Evolutionary conservation across 169 alveolate genomes (phyloP).

Genomic region (Plasmodium cynomolgi): DNA sequence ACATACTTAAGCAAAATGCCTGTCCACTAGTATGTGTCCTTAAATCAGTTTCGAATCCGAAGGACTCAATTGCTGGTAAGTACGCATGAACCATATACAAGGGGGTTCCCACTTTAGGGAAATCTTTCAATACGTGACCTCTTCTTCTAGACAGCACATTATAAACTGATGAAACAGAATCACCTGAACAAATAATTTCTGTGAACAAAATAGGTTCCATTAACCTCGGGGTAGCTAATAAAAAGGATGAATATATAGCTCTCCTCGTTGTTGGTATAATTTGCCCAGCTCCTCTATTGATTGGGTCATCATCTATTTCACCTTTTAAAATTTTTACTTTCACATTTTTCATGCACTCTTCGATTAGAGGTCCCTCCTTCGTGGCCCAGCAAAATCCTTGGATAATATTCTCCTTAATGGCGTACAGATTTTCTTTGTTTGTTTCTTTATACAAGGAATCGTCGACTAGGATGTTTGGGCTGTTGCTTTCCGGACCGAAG

Average conservation of each 20-base stretch:
- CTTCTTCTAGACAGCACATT: slow-evolving; percentile 93
- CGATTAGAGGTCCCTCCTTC: slow-evolving; percentile 99
- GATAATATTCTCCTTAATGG: slow-evolving; percentile 88
- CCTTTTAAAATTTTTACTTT: slow-evolving; percentile 93
- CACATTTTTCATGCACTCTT: slow-evolving; percentile 94
- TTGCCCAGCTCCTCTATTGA: slow-evolving; percentile 97
- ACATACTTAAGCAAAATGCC: slow-evolving; percentile 96
- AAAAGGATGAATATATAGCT: slow-evolving; percentile 98
- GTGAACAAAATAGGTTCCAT: slow-evolving; percentile 97
- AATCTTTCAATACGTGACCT: slow-evolving; percentile 93
- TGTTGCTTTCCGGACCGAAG: slow-evolving; percentile 95
- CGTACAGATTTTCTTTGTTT: slow-evolving; percentile 84
- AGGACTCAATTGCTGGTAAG: slow-evolving; percentile 98
- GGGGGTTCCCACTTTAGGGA: slow-evolving; percentile 95
- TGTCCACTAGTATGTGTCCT: slow-evolving; percentile 97
- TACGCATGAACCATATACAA: slow-evolving; percentile 94
- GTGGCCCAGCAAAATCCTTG: slow-evolving; percentile 99
- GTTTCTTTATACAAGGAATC: slow-evolving; percentile 96
- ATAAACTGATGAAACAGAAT: slow-evolving; percentile 96
- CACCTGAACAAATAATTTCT: slow-evolving; percentile 98
- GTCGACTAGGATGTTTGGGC: slow-evolving; percentile 95
- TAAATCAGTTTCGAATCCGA: slow-evolving; percentile 99
- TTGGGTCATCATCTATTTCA: slow-evolving; percentile 91
- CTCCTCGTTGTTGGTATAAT: slow-evolving; percentile 98
- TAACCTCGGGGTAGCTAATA: slow-evolving; percentile 98